These are phyloP conservation scores for Trichoderma asperelloides DNA, from an alignment of 495 filamentous ascomycete species.

Conservation along the genomic window DNA sequence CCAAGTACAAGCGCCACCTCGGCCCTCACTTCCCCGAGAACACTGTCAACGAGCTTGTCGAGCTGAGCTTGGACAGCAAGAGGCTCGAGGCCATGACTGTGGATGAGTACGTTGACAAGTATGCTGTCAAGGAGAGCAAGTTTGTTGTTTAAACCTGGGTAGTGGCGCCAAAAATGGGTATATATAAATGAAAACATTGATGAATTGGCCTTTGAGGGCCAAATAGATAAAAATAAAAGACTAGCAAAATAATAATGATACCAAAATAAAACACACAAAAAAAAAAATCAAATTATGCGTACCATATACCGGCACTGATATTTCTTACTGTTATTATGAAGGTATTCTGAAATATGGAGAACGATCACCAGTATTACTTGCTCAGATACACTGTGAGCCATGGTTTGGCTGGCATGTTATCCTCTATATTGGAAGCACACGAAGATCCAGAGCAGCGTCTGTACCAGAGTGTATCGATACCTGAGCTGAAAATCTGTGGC, in stretches of 20 bases:
- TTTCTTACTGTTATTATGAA: too few relatives aligned
- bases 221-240: neutral
- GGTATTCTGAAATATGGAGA: neutral
- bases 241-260: neutral
- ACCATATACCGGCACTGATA: too few relatives aligned
- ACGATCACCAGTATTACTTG: neutral
- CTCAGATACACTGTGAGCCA: too few relatives aligned
- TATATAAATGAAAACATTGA: neutral
- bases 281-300: neutral
- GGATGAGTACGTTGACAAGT: conserved; percentile 90
- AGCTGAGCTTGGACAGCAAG: conserved; percentile 61
- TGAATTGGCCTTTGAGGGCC: neutral
- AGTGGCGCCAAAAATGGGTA: neutral
- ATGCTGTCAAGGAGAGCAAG: conserved; percentile 55
- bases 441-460: too few relatives aligned
- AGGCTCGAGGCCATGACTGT: conserved; percentile 72
- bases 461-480: neutral
- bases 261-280: neutral
- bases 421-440: too few relatives aligned
- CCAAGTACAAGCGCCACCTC: conserved; percentile 90
- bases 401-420: too few relatives aligned
- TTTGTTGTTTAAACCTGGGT: conserved; percentile 29
- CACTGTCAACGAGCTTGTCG: conserved; percentile 68
- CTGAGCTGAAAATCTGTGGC: neutral
- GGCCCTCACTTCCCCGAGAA: conserved; percentile 68